Evolutionary conservation across 345 rosid species (phyloP).

Genomic region (Lepidium didymum): DNA sequence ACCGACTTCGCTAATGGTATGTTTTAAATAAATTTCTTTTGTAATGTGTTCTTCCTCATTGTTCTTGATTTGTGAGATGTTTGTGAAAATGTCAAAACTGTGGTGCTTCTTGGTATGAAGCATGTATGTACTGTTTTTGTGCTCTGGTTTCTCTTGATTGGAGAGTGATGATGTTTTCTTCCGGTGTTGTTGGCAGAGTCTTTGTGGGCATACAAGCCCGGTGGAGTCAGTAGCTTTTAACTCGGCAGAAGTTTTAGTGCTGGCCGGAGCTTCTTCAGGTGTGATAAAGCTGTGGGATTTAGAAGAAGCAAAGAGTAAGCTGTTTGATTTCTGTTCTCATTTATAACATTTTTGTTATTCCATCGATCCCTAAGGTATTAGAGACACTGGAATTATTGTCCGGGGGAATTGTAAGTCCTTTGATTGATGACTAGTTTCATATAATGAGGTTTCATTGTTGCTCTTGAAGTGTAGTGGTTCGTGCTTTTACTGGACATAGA

Average conservation of each 20-base stretch:
- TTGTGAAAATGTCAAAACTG: neutral
- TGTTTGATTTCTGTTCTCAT: neutral
- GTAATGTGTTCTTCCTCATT: neutral
- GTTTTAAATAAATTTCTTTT: conserved; percentile 11
- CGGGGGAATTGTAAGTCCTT: neutral
- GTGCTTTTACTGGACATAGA: conserved; percentile 90
- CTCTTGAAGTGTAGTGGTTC: conserved; percentile 97
- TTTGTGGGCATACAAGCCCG: conserved; percentile 32
- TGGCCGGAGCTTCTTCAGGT: conserved; percentile 36
- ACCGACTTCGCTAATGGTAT: conserved; percentile 72
- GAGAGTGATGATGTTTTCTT: neutral
- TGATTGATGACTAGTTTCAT: neutral
- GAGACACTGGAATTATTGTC: neutral
- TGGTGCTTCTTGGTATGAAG: neutral
- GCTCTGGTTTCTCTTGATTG: neutral
- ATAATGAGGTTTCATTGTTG: conserved; percentile 27
- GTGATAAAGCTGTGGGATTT: conserved; percentile 29
- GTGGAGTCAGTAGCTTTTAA: conserved; percentile 31
- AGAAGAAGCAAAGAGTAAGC: conserved; percentile 30
- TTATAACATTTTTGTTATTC: neutral
- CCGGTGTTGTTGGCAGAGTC: conserved; percentile 24
- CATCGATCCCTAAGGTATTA: neutral
- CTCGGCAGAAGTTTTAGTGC: conserved; percentile 26
- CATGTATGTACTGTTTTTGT: neutral
- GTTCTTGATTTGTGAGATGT: neutral